Evolutionary conservation across 2,329 filamentous ascomycete genomes (phyloP), one percentile per base, ranked within the genome.

Genomic region (Akanthomyces dipterigenus): DNA sequence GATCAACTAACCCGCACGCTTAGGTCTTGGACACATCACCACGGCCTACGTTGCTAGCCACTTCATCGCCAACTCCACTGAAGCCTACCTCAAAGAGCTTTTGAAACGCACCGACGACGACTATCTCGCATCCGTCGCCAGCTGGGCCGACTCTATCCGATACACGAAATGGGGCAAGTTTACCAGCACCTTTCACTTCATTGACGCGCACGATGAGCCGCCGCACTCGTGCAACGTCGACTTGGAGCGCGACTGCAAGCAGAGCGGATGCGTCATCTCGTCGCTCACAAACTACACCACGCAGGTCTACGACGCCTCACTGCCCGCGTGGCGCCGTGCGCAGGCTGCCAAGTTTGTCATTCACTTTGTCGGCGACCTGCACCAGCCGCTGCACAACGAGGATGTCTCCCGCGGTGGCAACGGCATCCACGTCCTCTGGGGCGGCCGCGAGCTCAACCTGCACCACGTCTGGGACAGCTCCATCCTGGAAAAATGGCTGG

Each of bases 391-490:
- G 62, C 86, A 89, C 71, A 82, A 82, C 59, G 86, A 89, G 72
- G 79, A 87, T 60, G 81, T 87, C 7, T 78, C 80, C 2, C 75
- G 80, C 24, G 89, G 89, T 59, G 88, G 88, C 0, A 92, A 91
- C 66, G 80, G 81, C 12, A 88, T 91, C 66, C 71, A 78, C 16
- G 88, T 91, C 1, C 76, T 74, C 18, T 91, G 86, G 74, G 77
- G 85, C 28, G 80, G 79, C 3, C 71, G 73, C 34, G 72, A 77
- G 31, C 79, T 82, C 60, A 91, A 91, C 69, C 78, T 91, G 46
- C 89, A 91, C 69, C 81, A 87, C 62, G 83, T 90, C 18, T 91
- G 88, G 88, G 89, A 91, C 69, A 84, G 82, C 58, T 83, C 81
- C 65, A 90, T 91, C 64, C 80, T 84, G 0, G 86, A 89, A 73